Percentiles rank a stretch among this genome's conserved stretches.
Evolutionary conservation across 805 yeast species (phyloP).

Genomic region (Metschnikowia vanudenii): DNA sequence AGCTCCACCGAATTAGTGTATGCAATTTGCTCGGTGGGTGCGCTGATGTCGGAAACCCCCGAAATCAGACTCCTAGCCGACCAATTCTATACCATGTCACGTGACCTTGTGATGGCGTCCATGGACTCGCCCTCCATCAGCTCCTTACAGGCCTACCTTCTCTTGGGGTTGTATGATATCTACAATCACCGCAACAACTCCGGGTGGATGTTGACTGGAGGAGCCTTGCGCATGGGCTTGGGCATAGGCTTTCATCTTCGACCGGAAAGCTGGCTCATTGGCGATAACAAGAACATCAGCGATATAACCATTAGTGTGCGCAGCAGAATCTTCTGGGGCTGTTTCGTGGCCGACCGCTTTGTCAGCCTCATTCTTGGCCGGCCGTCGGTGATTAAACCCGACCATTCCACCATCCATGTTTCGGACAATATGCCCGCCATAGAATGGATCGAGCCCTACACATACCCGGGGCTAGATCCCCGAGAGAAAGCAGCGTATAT

Average conservation of each 20-base stretch:
- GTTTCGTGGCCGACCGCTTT: constrained; percentile 16
- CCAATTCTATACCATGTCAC: constrained; percentile 8
- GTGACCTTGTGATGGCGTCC: constrained; percentile 12
- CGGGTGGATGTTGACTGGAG: constrained; percentile 18
- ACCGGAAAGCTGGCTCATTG: constrained; percentile 13
- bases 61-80: constrained; percentile 5
- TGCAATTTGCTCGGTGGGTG: constrained; percentile 15
- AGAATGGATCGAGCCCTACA: constrained; percentile 13
- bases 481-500: constrained; percentile 8
- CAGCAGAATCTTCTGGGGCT: constrained; percentile 18
- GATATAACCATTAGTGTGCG: constrained; percentile 12
- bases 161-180: constrained; percentile 16
- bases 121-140: constrained; percentile 14
- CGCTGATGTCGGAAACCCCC: constrained; percentile 10
- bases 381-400: constrained; percentile 11
- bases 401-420: constrained; percentile 12
- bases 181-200: constrained; percentile 15
- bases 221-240: constrained; percentile 15
- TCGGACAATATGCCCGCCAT: constrained; percentile 17
- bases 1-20: constrained; percentile 15
- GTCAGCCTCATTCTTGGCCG: constrained; percentile 16
- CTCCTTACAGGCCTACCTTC: constrained; percentile 16
- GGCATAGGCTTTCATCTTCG: constrained; percentile 17
- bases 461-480: constrained; percentile 11
- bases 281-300: constrained; percentile 4